Evolutionary conservation across 257 asterid genomes (phyloP), one percentile per base, ranked within the genome.

Genomic region (Leptodermis oblonga): DNA sequence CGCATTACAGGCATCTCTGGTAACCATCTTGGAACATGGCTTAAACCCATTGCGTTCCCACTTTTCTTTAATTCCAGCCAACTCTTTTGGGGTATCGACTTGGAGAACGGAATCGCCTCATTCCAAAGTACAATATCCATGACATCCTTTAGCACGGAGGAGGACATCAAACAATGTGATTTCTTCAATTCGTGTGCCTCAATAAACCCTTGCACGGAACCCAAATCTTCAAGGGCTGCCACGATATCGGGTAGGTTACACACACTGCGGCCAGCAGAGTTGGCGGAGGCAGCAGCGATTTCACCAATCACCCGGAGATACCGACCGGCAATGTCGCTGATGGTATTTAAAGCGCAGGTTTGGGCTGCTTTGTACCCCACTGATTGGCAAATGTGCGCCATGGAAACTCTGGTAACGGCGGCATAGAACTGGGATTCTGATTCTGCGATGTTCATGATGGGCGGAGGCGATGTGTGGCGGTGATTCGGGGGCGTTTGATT

Each of bases 1-100:
- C 10, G 77, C 65, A 60, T 68, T 58, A 15, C 71, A 34, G 87
- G 79, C 80, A 71, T 66, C 14, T 37, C 41, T 4, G 92, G 89
- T 26, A 88, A 68, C 88, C 95, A 88, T 65, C 76, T 68, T 13
- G 92, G 89, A 12, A 86, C 83, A 5, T 86, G 91, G 69, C 55
- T 76, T 74, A 60, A 55, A n/a, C 72, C 53, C 49, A 61, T 81
- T 20, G 20, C 76, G 39, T 46, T 12, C 61, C 60, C 56, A 39
- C 30, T 33, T 5, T 23, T 25, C n/a, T 18, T 58, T 1, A 39
- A 51, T 26, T 30, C 7, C 1, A 22, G 20, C 31, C 55, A 72
- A 3, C 0, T 14, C 26, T 34, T 58, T 67, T 70, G 26, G 3
- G 73, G 76, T 65, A 86, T 41, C 26, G 89, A 80, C 83, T 76